Evolutionary conservation across 306 rosid species (phyloP), one percentile per base, ranked within the genome.

Genomic region (Quercus bicolor): DNA sequence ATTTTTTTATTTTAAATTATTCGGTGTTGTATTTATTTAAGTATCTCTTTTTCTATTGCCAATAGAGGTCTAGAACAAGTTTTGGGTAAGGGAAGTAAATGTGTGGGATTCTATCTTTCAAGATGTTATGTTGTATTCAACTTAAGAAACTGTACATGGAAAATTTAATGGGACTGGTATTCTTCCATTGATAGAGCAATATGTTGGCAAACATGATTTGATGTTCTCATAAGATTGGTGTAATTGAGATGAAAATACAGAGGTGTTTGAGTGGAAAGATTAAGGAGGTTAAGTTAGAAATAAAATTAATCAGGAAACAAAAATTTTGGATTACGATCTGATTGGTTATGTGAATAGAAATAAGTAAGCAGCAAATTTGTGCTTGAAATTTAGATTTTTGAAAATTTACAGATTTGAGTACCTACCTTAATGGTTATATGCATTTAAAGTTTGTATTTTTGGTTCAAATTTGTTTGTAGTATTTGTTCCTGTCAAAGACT

Each of bases 401-500:
- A 34, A 48, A 68, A 15, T 64, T 34, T 68, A 68, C 24, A 34
- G 72, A 68, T 37, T 20, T 34, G 6, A 68, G 20, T n/a, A 34
- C 3, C 70, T 19, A 19, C 26, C 9, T 68, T 76, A 15, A 48
- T 71, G 57, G 34, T 48, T 65, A 43, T 72, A 68, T 75, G 16
- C 59, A n/a, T 9, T 33, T 31, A 66, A 31, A 16, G 48, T 33
- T 33, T 33, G 62, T 51, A 6, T 16, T 56, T 70, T 56, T 70
- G 16, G 48, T 64, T 43, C n/a, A 70, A 48, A 64, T 72, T 78
- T 66, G 56, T 48, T 59, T 28, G 26, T 54, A 54, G 60, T 37
- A 66, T 85, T 70, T 75, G 79, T 84, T 79, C 70, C 71, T 57
- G 31, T 6, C 16, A 62, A 37, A 12, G 53, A 34, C 9, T 45